Base-by-base conservation (phyloP, 2,329 filamentous ascomycete genomes). In the Colletotrichum sp. region DNA sequence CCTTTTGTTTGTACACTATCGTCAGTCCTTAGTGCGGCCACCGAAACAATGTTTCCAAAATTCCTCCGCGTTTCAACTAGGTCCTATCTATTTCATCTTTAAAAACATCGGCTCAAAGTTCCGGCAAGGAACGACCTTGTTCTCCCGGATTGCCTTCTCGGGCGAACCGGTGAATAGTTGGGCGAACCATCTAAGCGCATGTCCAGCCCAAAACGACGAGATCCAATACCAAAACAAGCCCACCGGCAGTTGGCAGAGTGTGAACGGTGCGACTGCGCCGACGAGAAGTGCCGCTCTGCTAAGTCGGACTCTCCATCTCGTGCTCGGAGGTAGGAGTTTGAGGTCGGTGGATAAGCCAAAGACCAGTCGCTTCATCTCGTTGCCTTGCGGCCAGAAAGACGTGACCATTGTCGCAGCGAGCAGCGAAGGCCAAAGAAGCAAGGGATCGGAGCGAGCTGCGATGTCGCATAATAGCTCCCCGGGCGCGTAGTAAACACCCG, bases 391-490 rank as follows among this genome's bases (percentile, higher is more conserved):
- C 12, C 38, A 66, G 13, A 61, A 36, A 4, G 30, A 16, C 26
- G 43, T 67, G 2, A 65, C 30, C 71, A 76, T 70, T 3, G 66
- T 66, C 7, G 9, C 34, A 28, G 61, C 70, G 12, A 73, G 66
- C 13, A 71, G 43, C 3, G 28, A 32, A n/a, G 4, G 91, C 89
- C 0, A 92, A 84, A 32, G 87, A 80, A 71, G 86, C 83, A 71
- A 87, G 87, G 91, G 89, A 75, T 92, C 91, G 36, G 87, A 52
- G 43, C 43, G 82, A 34, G 80, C 86, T 8, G 87, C 88, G 28
- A 92, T 85, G 77, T 92, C 88, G 3, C 85, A 83, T 78, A 92
- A 91, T 90, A 90, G 92, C 18, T 91, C 83, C 55, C 84, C 86
- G 30, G 90, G 90, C 7, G 88, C 90, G 1, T 87, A 84, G 1